phyloP scores from a whole-genome alignment of 2,329 filamentous ascomycete genomes.

The Aspergillus cejpii region DNA sequence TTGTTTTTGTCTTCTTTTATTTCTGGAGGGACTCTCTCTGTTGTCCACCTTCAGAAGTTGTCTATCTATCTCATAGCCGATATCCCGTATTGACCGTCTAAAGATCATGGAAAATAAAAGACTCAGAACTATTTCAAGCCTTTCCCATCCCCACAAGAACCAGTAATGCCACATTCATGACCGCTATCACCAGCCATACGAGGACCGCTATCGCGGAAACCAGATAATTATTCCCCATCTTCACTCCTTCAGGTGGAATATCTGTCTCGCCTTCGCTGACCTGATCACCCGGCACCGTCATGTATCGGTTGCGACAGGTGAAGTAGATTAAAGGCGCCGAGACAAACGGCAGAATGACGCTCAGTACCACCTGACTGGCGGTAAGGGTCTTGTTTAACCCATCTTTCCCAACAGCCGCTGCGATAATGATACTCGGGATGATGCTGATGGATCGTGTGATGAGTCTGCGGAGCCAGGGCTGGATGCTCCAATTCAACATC shows the following conservation, averaged over 20 bases:
- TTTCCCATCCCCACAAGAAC: slow-evolving; percentile 57
- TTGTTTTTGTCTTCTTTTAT: background rate
- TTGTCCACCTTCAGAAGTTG: background rate
- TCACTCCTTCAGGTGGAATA: slow-evolving; percentile 33
- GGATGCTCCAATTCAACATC: slow-evolving; percentile 65
- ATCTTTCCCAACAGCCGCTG: slow-evolving; percentile 64
- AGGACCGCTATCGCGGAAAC: slow-evolving; percentile 52
- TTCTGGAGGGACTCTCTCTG: background rate
- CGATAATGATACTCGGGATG: slow-evolving; percentile 74
- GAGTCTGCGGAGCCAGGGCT: slow-evolving; percentile 71
- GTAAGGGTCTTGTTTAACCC: slow-evolving; percentile 67
- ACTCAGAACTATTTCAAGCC: slow-evolving; percentile 26
- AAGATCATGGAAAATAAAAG: too few relatives aligned
- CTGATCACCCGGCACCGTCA: slow-evolving; percentile 58
- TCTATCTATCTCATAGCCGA: background rate
- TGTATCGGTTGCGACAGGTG: slow-evolving; percentile 70
- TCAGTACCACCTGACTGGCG: slow-evolving; percentile 70
- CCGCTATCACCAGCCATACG: slow-evolving; percentile 67
- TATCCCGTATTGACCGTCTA: background rate
- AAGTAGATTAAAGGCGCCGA: slow-evolving; percentile 78
- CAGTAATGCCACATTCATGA: slow-evolving; percentile 73
- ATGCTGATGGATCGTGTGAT: slow-evolving; percentile 75
- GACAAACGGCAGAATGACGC: slow-evolving; percentile 74
- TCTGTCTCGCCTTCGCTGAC: slow-evolving; percentile 29
- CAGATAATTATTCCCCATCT: slow-evolving; percentile 69